Evolutionary conservation across 2,329 filamentous ascomycete genomes (phyloP), one percentile per base, ranked within the genome.

Genomic region (Paracorniculantispora psalliotae): DNA sequence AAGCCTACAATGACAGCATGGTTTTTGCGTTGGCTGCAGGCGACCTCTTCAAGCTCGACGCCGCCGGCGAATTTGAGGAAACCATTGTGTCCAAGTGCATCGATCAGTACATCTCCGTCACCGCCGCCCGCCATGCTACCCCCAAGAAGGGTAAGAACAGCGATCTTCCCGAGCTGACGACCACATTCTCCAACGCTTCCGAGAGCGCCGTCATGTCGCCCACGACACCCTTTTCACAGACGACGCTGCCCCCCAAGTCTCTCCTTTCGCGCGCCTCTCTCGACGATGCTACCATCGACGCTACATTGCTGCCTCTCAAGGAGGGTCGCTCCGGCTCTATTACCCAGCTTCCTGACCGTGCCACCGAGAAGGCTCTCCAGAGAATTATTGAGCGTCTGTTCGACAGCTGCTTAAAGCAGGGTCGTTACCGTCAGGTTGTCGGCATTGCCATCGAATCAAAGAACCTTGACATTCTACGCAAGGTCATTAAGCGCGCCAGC

Each of bases 1-100:
- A 97, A 77, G 94, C 94, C 73, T 99, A 99, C 80, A 94, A 97
- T 72, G 94, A 99, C 79, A 97, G 93, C 76, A 97, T 99, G 93
- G 90, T 91, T 55, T 97, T 99, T 75, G 94, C 94, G 63, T 85
- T 99, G 48, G 92, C 92, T 61, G 92, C 94, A 25, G 94, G 94
- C 61, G 91, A 97, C 72, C 86, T 96, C 52, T 97, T 99, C 81
- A 91, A 96, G 78, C 84, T 97, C 65, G 90, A 97, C 69, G 83
- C 88, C 57, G 88, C 90, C 55, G 90, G 91, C 75, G 94, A 99
- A 79, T 99, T 96, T 70, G 94, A 99, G 75, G 92, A 99, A 79
- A 99, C 94, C 59, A 97, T 99, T 77, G 92, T 97, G 73, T 93
- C 93, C 61, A 97, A 96, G 82, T 99, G 94, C 71, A 86, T 99